Evolutionary conservation across 1,284 basidiomycete species (phyloP), one percentile per base, ranked within the genome.

Genomic region (Marasmius fiardii): DNA sequence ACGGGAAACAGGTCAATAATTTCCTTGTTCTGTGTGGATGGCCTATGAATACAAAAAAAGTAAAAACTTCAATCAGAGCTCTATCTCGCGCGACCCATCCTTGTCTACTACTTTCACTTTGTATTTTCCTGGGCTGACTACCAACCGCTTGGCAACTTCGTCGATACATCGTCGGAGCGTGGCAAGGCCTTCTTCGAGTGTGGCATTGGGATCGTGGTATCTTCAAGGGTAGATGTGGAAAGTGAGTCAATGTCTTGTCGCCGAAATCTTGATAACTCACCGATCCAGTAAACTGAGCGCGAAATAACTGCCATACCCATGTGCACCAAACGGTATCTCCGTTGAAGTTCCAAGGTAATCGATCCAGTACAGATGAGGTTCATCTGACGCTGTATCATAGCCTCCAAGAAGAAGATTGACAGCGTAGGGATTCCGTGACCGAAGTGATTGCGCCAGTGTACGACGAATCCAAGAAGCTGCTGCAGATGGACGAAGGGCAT

Each of bases 271-370:
- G n/a, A n/a, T n/a, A n/a, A 68, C 82, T 56, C 71, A 95, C 86
- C 90, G 80, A 68, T 99, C 96, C 60, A 99, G 81, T 65, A 95
- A 92, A 81, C 90, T 88, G 64, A 98, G 76, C 20, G 86, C 89
- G 70, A 99, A 96, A 74, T 95, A 96, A 58, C 89, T 85, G 37
- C 94, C 96, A 68, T 98, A 95, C 1, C 96, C 97, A 69, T 98
- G 96, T 0, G 95, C 95, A 6, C 88, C 95, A 69, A 95, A 99
- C 0, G 95, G 95, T 4, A 98, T 91, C 51, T 87, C 82, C 1
- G 87, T 85, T 65, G 92, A 80, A 7, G 96, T 97, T 37, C 96
- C 96, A 44, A 97, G 81, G 70, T 97, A 95, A 74, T 99, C 96
- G 60, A 98, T 79, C 95, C 95, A 98, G 76, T 95, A 98, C 4